Percentiles rank a stretch among this genome's conserved stretches.
Conservation (phyloP, 1,284 basidiomycete species). For the Ceraceosorus bombacis region DNA sequence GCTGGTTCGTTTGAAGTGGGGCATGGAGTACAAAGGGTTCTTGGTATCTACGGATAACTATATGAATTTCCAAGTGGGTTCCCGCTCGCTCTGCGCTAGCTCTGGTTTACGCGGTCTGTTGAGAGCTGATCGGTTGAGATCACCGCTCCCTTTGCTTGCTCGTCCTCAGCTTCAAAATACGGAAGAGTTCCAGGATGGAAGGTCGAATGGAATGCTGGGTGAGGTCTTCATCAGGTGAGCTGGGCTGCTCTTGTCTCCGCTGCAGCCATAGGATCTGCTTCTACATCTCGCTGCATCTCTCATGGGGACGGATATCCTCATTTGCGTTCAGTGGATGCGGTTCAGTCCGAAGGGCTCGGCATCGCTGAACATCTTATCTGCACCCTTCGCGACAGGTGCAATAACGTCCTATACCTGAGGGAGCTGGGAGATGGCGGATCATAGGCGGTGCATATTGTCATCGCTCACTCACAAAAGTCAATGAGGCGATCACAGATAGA, state of each 20-base stretch:
- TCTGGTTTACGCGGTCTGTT: neutral
- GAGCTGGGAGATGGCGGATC: constrained; percentile 29
- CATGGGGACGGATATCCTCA: neutral
- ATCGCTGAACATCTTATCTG: neutral
- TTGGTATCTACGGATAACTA: constrained; percentile 97
- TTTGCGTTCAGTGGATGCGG: neutral
- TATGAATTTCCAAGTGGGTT: constrained; percentile 92
- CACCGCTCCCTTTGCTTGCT: neutral
- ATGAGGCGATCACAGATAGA: no score
- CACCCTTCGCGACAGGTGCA: constrained; percentile 22
- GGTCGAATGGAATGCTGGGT: constrained; percentile 88
- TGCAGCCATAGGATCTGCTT: constrained; percentile 48
- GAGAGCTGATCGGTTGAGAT: neutral
- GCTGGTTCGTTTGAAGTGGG: constrained; percentile 94
- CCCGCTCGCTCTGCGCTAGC: neutral
- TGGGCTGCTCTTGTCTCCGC: no score
- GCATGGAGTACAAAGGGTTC: constrained; percentile 97
- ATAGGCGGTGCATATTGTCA: neutral
- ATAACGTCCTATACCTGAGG: constrained; percentile 45
- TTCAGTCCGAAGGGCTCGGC: neutral
- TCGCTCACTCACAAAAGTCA: neutral
- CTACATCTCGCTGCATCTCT: neutral
- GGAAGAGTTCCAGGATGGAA: constrained; percentile 93
- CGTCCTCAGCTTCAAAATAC: constrained; percentile 78
- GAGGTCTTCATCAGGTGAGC: constrained; percentile 86